These are phyloP conservation scores for Trametes meyenii DNA, from an alignment of 768 basidiomycete genomes.

Conservation along the genomic window DNA sequence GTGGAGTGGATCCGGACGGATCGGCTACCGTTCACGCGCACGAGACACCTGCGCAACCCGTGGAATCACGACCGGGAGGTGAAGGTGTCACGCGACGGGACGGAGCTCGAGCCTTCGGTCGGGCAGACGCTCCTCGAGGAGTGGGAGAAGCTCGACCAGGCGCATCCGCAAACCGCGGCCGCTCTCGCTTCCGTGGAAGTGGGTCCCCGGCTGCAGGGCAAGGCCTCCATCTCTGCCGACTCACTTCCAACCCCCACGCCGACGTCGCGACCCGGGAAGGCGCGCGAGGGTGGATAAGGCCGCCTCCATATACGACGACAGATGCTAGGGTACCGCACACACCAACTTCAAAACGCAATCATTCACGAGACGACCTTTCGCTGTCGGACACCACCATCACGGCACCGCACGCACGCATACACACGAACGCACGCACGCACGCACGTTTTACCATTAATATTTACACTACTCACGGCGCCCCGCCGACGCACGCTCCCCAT, in stretches of 20 bases:
- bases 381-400: slow-evolving; percentile 23
- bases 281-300: slow-evolving; percentile 8
- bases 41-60: slow-evolving; percentile 82
- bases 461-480: slow-evolving; percentile 27
- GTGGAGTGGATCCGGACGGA: slow-evolving; percentile 81
- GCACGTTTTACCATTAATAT: slow-evolving; percentile 19
- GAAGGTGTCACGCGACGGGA: slow-evolving; percentile 87
- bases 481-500: slow-evolving; percentile 15
- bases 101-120: slow-evolving; percentile 83
- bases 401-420: slow-evolving; percentile 31
- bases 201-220: slow-evolving; percentile 16
- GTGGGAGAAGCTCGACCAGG: slow-evolving; percentile 48
- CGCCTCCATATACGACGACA: background rate
- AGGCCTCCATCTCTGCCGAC: slow-evolving; percentile 20
- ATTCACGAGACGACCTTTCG: slow-evolving; percentile 26
- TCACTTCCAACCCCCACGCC: slow-evolving; percentile 3
- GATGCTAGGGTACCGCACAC: background rate
- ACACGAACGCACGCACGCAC: slow-evolving; percentile 28
- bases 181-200: slow-evolving; percentile 13
- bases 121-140: slow-evolving; percentile 70
- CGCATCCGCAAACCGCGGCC: slow-evolving; percentile 27
- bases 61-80: slow-evolving; percentile 90
- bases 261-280: background rate
- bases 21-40: slow-evolving; percentile 72
- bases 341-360: slow-evolving; percentile 5